Base-by-base conservation (phyloP, 129 eudicot genomes). In the Tagetes patula region DNA sequence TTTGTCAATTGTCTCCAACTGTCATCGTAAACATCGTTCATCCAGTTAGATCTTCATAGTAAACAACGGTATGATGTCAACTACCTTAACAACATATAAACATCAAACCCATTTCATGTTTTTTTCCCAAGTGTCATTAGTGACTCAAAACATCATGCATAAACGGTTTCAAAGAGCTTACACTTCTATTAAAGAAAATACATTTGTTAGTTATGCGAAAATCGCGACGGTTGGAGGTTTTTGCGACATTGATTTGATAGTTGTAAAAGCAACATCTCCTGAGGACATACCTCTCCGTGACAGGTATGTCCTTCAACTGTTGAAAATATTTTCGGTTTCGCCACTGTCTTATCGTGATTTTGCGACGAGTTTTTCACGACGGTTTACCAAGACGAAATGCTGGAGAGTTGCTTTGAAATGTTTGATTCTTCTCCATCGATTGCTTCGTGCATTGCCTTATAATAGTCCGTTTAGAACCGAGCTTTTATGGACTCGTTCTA, bases 381-480 rank as follows among this genome's bases (percentile, higher is more conserved):
- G 96, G 33, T 87, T 90, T 75, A 70, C 69, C 60, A 83, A 70
- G 46, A 87, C 96, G 0, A 65, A 62, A 4, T 76, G 85, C 69
- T 90, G 94, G 96, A 75, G 87, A 49, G 96, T 87, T 12, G 91
- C 96, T 7, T 73, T 90, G 30, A 90, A 87, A 74, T 90, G 94
- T 11, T 75, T 90, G 2, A 69, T 83, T 58, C 91, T 90, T 69
- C 91, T 90, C 65, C 96, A 90, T 54, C 87, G 94, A 49, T 79
- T 87, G 67, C 86, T 86, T 10, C 83, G 86, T 2, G 77, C 89
- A 41, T 69, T 84, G 49, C 89, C 91, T 0, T 80, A 80, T 7
- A 54, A 81, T 41, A 79, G 71, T 76, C 82, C 70, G 9, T 83
- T 90, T 11, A 73, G 86, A 38, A 62, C 82, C 11, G 89, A 90